Evolutionary conservation across 495 filamentous ascomycete species (phyloP).

Genomic region (Penicillium nucicola): DNA sequence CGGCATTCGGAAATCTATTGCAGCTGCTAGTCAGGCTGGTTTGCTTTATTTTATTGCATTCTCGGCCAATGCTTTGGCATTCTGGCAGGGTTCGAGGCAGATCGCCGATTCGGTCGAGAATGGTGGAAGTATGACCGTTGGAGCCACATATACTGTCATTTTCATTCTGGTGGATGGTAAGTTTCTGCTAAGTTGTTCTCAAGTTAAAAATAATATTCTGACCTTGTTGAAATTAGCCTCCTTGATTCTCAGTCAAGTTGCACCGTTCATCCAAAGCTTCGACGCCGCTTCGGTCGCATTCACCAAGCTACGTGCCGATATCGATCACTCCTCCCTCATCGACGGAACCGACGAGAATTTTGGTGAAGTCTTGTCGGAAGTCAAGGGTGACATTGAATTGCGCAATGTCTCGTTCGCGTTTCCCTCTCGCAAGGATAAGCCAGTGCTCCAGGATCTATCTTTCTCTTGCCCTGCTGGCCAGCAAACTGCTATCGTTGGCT

Average conservation of each 20-base stretch:
- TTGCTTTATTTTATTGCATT: constrained; percentile 62
- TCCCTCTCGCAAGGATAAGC: constrained; percentile 53
- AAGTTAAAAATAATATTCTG: too few species aligned
- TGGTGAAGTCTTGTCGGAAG: constrained; percentile 28
- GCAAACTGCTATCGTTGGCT: constrained; percentile 61
- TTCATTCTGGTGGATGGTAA: constrained; percentile 60
- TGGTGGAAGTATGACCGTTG: constrained; percentile 41
- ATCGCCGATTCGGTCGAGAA: constrained; percentile 44
- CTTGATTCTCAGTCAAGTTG: constrained; percentile 58
- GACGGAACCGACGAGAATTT: constrained; percentile 34
- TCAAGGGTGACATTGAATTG: constrained; percentile 42
- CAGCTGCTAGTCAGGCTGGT: constrained; percentile 54
- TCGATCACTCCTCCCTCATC: constrained; percentile 48
- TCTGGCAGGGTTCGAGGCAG: constrained; percentile 57
- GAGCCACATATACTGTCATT: constrained; percentile 60
- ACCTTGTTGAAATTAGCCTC: too few species aligned
- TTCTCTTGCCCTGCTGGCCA: constrained; percentile 44
- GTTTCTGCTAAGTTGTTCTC: too few species aligned
- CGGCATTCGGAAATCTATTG: constrained; percentile 54
- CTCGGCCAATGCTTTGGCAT: constrained; percentile 59
- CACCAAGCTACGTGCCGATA: constrained; percentile 44
- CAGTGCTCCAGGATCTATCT: constrained; percentile 17
- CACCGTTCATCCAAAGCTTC: constrained; percentile 58
- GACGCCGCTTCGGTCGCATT: constrained; percentile 52
- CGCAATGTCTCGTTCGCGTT: constrained; percentile 56